Evolutionary conservation across 345 rosid genomes (phyloP).

Genomic region (Sisymbrium altissimum): DNA sequence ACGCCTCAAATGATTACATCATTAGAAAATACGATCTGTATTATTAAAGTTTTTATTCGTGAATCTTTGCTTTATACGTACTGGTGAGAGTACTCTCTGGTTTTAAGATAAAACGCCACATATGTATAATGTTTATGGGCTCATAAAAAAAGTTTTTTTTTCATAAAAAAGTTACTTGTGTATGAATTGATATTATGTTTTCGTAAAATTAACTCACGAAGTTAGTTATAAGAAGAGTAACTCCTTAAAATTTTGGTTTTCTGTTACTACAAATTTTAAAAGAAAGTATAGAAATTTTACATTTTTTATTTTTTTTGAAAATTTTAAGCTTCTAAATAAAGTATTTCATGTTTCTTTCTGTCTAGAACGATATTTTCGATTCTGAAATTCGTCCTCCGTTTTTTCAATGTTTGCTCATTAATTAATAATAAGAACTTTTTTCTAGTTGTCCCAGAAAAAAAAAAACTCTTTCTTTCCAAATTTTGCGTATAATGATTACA

Average conservation of each 20-base stretch:
- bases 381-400: not conserved
- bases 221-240: too few relatives aligned
- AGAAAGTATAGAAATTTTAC: too few relatives aligned
- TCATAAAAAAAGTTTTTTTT: too few relatives aligned
- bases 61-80: not conserved
- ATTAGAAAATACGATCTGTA: conserved; percentile 13
- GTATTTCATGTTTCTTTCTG: too few relatives aligned
- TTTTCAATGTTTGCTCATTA: not conserved
- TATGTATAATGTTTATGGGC: not conserved
- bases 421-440: not conserved
- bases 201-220: too few relatives aligned
- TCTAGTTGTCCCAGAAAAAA: not conserved
- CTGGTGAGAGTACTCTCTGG: not conserved
- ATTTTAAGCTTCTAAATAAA: too few relatives aligned
- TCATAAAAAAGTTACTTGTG: not conserved
- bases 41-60: not conserved
- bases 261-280: too few relatives aligned
- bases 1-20: conserved; percentile 27
- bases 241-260: too few relatives aligned
- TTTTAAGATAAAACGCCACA: not conserved
- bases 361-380: too few relatives aligned
- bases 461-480: not conserved
- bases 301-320: too few relatives aligned
- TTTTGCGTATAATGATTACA: conserved; percentile 13
- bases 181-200: not conserved